Base-by-base conservation (phyloP, 1,139 yeast species). In the Diutina rugosa region DNA sequence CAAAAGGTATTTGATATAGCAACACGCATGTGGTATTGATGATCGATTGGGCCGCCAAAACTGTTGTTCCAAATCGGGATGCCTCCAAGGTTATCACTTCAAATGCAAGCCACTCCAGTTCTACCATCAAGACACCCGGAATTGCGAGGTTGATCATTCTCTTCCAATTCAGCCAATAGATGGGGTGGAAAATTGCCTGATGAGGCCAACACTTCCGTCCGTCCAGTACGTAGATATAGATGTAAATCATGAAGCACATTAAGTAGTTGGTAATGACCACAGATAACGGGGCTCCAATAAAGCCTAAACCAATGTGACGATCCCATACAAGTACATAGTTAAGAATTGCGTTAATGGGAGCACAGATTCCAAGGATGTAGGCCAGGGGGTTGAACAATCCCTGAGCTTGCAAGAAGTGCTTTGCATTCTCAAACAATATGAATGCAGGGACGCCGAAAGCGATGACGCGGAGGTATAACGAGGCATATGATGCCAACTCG, bases 81-180 rank as follows among this genome's bases (percentile, higher is more conserved):
- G 87, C 83, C 44, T 81, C 73, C 59, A 84, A 75, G 0, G 95
- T 87, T 64, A 87, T 72, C 5, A 88, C 76, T 69, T 89, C 95
- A 68, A 90, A 90, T 0, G 96, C 96, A 61, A 89, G 73, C 67
- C 88, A 88, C 65, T 90, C 96, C 1, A 95, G 88, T 64, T 86
- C 85, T 12, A 89, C 86, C 95, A 89, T 89, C 44, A 88, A 69
- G 3, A 88, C 82, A 4, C 97, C 96, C 0, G 95, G 91, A 26
- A 87, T 61, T 0, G 95, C 95, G 57, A 90, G 75, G 57, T 70
- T 72, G 59, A 85, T 71, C 79, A 87, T 84, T 35, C 85, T 79
- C 12, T 70, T 64, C 91, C 91, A 84, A 62, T 82, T 79, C 21
- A 63, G 66, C 61, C 82, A 78, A 44, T 28, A 57, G 7, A 30